Conservation (phyloP, 768 basidiomycete species). For the Mrakia gelida region DNA sequence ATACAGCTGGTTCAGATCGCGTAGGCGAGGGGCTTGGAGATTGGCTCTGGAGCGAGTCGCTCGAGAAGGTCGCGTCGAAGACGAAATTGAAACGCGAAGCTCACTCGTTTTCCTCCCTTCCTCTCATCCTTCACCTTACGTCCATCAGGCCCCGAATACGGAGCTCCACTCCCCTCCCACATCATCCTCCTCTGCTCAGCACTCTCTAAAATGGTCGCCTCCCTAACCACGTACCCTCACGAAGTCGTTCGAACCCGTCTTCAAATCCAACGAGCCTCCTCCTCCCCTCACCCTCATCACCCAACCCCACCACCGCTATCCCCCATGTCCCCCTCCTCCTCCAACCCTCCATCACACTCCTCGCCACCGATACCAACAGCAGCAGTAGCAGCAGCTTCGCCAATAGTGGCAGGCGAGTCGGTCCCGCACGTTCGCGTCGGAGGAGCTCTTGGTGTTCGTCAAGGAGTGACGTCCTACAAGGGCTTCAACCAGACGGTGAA, state of each 20-base stretch:
- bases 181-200: constrained; percentile 84
- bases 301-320: background rate
- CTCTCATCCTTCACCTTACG: background rate
- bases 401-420: background rate
- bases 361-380: constrained; percentile 49
- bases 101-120: background rate
- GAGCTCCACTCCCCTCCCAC: constrained; percentile 51
- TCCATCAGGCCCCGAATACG: constrained; percentile 37
- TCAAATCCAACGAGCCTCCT: constrained; percentile 57
- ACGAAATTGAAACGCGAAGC: too few relatives aligned
- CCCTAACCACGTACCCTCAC: constrained; percentile 93
- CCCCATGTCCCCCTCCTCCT: constrained; percentile 21
- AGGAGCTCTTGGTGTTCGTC: constrained; percentile 6
- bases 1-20: too few relatives aligned
- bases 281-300: constrained; percentile 8
- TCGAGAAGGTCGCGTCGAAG: too few relatives aligned
- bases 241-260: constrained; percentile 97
- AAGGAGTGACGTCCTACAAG: constrained; percentile 41
- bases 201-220: constrained; percentile 93
- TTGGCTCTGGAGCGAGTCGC: background rate
- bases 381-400: constrained; percentile 28
- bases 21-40: background rate
- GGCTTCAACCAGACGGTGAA: constrained; percentile 55
- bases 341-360: constrained; percentile 49
- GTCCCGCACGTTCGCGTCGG: constrained; percentile 2